Conservation (phyloP, 2,329 filamentous ascomycete genomes). For the Calonectria pteridis region DNA sequence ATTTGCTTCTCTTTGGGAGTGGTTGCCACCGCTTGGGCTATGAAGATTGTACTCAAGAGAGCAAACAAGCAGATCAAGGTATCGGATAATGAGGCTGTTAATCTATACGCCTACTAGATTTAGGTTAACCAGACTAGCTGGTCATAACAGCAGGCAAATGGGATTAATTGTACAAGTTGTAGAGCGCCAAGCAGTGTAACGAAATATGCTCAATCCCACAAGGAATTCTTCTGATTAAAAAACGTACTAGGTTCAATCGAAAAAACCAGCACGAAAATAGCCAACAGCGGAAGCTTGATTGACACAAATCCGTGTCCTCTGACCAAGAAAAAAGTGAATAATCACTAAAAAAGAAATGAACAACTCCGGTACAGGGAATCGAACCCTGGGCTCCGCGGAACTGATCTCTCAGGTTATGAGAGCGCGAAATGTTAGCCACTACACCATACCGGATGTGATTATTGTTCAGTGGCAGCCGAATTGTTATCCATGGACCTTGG, state of each 20-base stretch:
- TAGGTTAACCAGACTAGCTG: too few species aligned
- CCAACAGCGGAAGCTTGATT: too few species aligned
- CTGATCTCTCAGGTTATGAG: conserved; percentile 38
- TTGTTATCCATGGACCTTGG: not conserved
- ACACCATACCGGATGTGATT: conserved; percentile 43
- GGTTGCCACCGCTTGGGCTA: conserved; percentile 52
- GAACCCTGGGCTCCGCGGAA: conserved; percentile 46
- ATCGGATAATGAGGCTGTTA: conserved; percentile 37
- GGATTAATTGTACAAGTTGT: not conserved
- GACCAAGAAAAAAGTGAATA: too few species aligned
- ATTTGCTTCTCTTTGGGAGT: conserved; percentile 49
- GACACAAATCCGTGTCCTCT: too few species aligned
- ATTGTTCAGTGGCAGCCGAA: not conserved
- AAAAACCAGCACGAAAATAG: not conserved
- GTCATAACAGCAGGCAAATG: too few species aligned
- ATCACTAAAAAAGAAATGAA: too few species aligned
- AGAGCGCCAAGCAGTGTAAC: not conserved
- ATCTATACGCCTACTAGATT: conserved; percentile 47
- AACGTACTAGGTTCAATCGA: not conserved
- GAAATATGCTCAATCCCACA: not conserved
- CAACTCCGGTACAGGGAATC: conserved; percentile 36
- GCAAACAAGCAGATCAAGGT: conserved; percentile 50
- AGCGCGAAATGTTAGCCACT: conserved; percentile 45
- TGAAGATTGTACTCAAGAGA: conserved; percentile 49
- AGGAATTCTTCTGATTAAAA: not conserved